Conservation (phyloP, 2,329 filamentous ascomycete species). For the Akanthomyces dipterigenus region DNA sequence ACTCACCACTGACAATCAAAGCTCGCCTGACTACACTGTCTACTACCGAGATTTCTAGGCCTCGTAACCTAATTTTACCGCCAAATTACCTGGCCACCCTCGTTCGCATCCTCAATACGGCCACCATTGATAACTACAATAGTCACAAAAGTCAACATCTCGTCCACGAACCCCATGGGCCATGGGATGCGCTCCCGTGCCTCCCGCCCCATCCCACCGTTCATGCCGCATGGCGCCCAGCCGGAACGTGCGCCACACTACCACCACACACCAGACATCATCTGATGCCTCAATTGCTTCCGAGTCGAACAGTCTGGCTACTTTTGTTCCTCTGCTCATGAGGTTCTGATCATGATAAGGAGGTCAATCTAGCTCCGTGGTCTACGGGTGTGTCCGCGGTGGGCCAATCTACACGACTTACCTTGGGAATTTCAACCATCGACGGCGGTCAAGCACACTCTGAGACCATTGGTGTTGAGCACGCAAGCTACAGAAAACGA, state of each 20-base stretch:
- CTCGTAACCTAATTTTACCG: neutral
- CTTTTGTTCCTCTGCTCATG: neutral
- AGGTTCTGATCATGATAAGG: neutral
- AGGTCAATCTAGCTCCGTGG: neutral
- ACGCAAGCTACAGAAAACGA: neutral
- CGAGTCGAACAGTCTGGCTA: neutral
- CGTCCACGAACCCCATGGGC: neutral
- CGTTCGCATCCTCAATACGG: neutral
- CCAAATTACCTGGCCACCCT: neutral
- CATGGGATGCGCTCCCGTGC: conserved; percentile 6
- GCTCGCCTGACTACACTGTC: neutral
- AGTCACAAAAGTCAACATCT: neutral
- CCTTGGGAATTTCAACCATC: neutral
- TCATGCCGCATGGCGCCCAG: conserved; percentile 6
- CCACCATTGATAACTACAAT: neutral
- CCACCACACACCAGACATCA: neutral
- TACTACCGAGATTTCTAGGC: neutral
- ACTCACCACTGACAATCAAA: neutral
- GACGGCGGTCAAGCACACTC: neutral
- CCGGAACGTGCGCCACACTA: conserved; percentile 4
- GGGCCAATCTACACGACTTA: neutral
- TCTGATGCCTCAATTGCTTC: neutral
- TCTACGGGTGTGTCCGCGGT: neutral
- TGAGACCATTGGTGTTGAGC: neutral
- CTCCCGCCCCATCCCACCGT: conserved; percentile 8